These are phyloP conservation scores for Lichtheimia hyalospora DNA, from an alignment of 371 early-diverging fungal genomes.

Conservation along the genomic window DNA sequence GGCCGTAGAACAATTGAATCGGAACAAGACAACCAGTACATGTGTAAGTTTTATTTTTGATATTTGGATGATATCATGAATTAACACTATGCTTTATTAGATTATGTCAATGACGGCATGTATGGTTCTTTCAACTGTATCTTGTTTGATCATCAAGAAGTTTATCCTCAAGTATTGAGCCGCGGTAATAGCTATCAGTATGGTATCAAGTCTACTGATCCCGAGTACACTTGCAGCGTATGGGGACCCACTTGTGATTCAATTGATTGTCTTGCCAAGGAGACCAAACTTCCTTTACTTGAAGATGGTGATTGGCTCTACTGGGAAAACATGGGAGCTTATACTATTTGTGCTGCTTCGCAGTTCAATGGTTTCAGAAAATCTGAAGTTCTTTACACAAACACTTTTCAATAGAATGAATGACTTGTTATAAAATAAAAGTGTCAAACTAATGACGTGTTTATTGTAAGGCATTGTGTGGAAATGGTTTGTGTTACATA, in stretches of 20 bases:
- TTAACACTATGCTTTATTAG: conserved; percentile 3
- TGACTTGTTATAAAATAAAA: too few relatives aligned
- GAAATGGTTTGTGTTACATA: too few relatives aligned
- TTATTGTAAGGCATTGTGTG: too few relatives aligned
- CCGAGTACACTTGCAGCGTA: conserved; percentile 65
- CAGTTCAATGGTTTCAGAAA: conserved; percentile 92
- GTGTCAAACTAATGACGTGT: too few relatives aligned
- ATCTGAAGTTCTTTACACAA: conserved; percentile 84
- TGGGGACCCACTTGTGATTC: conserved; percentile 99
- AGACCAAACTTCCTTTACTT: conserved; percentile 76
- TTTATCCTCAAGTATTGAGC: conserved; percentile 56
- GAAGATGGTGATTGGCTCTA: conserved; percentile 95
- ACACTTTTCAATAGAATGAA: conserved; percentile 48
- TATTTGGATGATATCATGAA: neutral
- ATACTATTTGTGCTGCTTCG: conserved; percentile 87
- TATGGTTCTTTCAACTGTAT: conserved; percentile 98
- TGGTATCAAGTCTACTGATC: conserved; percentile 11
- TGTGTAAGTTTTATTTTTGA: conserved; percentile 59
- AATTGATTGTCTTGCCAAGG: conserved; percentile 87
- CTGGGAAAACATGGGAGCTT: conserved; percentile 97
- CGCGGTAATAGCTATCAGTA: conserved; percentile 13
- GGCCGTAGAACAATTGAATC: conserved; percentile 76
- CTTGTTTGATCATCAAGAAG: conserved; percentile 93
- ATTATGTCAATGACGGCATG: conserved; percentile 97
- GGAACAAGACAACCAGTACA: conserved; percentile 59